phyloP scores from a whole-genome alignment of 108 stramenopile species.

The Nitzschia putrida region DNA sequence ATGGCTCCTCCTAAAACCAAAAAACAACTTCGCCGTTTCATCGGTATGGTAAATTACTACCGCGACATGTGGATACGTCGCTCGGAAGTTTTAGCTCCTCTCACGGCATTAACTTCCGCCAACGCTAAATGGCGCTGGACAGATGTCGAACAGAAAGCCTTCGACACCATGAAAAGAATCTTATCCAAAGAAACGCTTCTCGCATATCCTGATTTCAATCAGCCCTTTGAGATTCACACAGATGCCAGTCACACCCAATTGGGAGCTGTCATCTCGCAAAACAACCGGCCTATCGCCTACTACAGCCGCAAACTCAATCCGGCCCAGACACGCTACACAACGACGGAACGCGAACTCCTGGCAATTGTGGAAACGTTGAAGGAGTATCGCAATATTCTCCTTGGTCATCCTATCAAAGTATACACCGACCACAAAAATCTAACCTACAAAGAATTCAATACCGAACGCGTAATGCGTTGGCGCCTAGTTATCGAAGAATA shows the following conservation, averaged over 20 bases:
- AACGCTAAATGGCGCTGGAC: conserved; percentile 41
- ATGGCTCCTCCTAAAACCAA: conserved; percentile 23
- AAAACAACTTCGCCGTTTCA: conserved; percentile 32
- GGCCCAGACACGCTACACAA: conserved; percentile 38
- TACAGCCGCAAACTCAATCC: conserved; percentile 42
- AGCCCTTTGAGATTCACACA: conserved; percentile 35
- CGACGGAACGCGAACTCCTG: conserved; percentile 48
- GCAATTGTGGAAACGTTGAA: conserved; percentile 54
- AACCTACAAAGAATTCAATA: conserved; percentile 24
- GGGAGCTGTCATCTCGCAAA: conserved; percentile 46
- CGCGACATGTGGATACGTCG: too few relatives aligned
- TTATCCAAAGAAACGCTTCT: conserved; percentile 40
- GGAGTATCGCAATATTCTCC: conserved; percentile 46
- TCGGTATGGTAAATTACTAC: conserved; percentile 45
- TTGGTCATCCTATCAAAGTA: conserved; percentile 42
- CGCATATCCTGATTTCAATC: conserved; percentile 45
- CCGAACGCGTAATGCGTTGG: conserved; percentile 52
- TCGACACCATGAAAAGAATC: conserved; percentile 43
- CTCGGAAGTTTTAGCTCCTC: conserved; percentile 46
- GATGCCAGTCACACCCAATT: conserved; percentile 43
- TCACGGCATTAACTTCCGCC: conserved; percentile 27
- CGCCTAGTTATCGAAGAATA: conserved; percentile 43
- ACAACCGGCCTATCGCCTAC: conserved; percentile 41
- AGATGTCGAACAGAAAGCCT: conserved; percentile 36
- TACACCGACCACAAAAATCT: conserved; percentile 49